A percentile compares a stretch with the other conserved stretches of the same genome.
Conservation (phyloP, 1,284 basidiomycete species). For the Sanghuangporus baumii region DNA sequence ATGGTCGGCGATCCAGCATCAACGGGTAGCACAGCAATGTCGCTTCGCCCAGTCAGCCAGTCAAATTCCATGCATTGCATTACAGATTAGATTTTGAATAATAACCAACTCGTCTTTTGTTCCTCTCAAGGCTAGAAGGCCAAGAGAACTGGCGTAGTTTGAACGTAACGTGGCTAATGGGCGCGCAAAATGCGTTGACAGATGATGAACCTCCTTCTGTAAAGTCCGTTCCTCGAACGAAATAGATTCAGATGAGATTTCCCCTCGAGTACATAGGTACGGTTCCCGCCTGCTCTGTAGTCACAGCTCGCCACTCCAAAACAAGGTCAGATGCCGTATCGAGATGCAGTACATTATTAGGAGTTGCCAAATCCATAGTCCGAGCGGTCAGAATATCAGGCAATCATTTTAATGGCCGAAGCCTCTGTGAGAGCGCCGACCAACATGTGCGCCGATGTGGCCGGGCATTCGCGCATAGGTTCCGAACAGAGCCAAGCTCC, state of each 20-base stretch:
- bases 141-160: neutral
- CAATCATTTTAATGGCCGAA: slow-evolving; percentile 3
- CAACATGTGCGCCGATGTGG: neutral
- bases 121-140: neutral
- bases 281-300: neutral
- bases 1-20: neutral
- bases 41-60: neutral
- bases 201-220: neutral
- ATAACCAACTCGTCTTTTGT: too few relatives aligned
- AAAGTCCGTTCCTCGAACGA: neutral
- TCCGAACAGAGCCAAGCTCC: neutral
- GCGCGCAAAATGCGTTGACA: neutral
- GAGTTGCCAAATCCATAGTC: neutral
- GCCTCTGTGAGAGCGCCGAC: neutral
- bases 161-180: neutral
- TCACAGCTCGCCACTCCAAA: neutral
- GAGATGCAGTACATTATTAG: neutral
- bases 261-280: neutral
- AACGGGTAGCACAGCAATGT: neutral
- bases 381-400: neutral
- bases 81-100: neutral
- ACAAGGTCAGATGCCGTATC: neutral
- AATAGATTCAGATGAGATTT: neutral
- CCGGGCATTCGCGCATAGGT: neutral
- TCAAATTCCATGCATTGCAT: neutral